phyloP scores from a whole-genome alignment of 176 grass and related monocot species.

The Aechmea fasciata region DNA sequence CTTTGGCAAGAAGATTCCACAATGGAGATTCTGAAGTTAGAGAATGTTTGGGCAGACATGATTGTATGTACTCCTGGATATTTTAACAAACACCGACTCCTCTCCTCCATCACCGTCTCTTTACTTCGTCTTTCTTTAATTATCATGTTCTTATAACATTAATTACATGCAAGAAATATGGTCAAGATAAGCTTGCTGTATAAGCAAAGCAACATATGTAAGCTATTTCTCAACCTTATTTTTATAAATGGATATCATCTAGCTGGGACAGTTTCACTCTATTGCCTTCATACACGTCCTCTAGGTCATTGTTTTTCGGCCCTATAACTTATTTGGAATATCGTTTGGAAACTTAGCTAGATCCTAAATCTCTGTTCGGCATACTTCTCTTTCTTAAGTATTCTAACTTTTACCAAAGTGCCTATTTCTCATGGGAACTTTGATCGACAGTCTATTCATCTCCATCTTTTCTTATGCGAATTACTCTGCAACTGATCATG shows the following conservation, averaged over 20 bases:
- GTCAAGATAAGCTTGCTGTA: neutral
- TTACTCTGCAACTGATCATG: neutral
- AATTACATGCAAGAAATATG: no score
- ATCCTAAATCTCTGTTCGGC: neutral
- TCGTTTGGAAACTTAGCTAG: neutral
- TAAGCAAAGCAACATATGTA: neutral
- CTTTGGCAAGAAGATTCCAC: slow-evolving; percentile 52
- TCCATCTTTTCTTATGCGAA: neutral
- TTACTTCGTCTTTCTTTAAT: neutral
- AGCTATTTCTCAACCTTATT: neutral
- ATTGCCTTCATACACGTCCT: no score
- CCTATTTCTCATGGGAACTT: neutral
- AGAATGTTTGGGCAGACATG: slow-evolving; percentile 25
- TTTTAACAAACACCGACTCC: no score
- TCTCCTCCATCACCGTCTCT: neutral
- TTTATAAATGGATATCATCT: no score
- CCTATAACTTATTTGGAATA: no score
- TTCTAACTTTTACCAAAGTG: neutral
- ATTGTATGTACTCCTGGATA: slow-evolving; percentile 24
- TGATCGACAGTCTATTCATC: neutral
- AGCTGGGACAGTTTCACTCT: no score
- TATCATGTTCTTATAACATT: no score
- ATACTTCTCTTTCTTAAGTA: neutral
- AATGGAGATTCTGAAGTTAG: slow-evolving; percentile 34
- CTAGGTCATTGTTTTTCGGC: no score